Base-by-base conservation (phyloP, 768 basidiomycete genomes). In the Boletus vinaceobasis region DNA sequence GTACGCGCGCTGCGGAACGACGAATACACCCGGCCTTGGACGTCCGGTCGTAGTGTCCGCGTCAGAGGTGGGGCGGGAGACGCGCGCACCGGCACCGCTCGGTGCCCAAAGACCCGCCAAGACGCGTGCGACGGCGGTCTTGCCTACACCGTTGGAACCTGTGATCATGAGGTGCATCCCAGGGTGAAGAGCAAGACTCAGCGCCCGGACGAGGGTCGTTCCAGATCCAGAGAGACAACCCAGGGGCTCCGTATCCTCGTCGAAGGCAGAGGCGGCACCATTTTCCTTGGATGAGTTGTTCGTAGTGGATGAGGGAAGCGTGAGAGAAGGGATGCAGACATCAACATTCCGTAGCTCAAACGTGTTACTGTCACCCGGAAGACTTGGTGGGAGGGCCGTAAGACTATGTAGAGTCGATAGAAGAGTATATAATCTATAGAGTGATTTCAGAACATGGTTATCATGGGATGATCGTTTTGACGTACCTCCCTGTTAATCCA, bases 161-260 rank as follows among this genome's bases (percentile, higher is more conserved):
- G 93, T 95, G 60, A 97, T 92, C 84, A 97, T 89, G 7, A 95
- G 74, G 64, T 97, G 94, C 72, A 96, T 89, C 3, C 90, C 90
- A 15, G 79, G 75, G 35, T 63, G 71, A 50, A 97, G 78, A 9
- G 73, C 68, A 27, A 97, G 65, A 40, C 78, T 84, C 21, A 97
- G 76, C 45, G 85, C 82, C 46, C 78, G 79, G 35, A 97, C 87
- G 31, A 98, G 79, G 4, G 81, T 35, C 69, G 70, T 56, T 29
- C 57, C 65, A 17, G 65, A 67, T 6, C 60, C 54, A 13, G 65
- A 57, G 21, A 60, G 57, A 38, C 53, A 56, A 29, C 61, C 60
- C 5, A 61, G 23, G 1, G 52, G 56, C 8, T 60, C 62, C 15
- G 17, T 9, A 14, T 58, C 65, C 33, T 67, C 56, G 17, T 65